These are phyloP conservation scores for Suillus ampliporus DNA, from an alignment of 768 basidiomycete species.

Conservation along the genomic window DNA sequence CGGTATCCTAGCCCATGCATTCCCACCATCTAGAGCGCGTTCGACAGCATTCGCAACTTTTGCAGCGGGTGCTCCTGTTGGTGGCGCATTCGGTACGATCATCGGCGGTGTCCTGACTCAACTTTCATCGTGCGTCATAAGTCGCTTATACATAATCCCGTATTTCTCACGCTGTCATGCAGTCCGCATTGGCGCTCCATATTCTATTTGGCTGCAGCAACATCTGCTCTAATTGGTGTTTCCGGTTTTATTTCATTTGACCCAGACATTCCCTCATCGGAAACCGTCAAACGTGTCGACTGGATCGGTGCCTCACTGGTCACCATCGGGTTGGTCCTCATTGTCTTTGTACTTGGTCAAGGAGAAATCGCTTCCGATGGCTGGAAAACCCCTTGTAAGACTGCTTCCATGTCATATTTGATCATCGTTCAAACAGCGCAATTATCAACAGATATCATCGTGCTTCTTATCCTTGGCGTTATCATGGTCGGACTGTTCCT, in stretches of 20 bases:
- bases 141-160: neutral
- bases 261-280: constrained; percentile 49
- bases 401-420: constrained; percentile 5
- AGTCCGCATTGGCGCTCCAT: constrained; percentile 68
- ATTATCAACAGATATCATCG: constrained; percentile 64
- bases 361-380: constrained; percentile 61
- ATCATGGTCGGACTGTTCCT: constrained; percentile 61
- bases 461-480: constrained; percentile 65
- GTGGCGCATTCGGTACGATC: constrained; percentile 70
- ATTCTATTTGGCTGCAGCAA: constrained; percentile 63
- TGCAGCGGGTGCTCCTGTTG: constrained; percentile 83
- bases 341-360: constrained; percentile 77
- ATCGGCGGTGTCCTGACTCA: constrained; percentile 79
- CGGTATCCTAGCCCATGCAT: constrained; percentile 82
- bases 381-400: constrained; percentile 65
- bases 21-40: constrained; percentile 70
- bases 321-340: constrained; percentile 68
- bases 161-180: constrained; percentile 2
- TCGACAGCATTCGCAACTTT: constrained; percentile 85
- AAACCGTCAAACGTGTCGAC: constrained; percentile 60
- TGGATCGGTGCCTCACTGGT: constrained; percentile 76
- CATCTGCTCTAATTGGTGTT: constrained; percentile 57
- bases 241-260: constrained; percentile 68
- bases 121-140: constrained; percentile 40
- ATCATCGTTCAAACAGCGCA: constrained; percentile 25